Evolutionary conservation across 345 rosid species (phyloP), one percentile per base, ranked within the genome.

Genomic region (Laguncularia racemosa): DNA sequence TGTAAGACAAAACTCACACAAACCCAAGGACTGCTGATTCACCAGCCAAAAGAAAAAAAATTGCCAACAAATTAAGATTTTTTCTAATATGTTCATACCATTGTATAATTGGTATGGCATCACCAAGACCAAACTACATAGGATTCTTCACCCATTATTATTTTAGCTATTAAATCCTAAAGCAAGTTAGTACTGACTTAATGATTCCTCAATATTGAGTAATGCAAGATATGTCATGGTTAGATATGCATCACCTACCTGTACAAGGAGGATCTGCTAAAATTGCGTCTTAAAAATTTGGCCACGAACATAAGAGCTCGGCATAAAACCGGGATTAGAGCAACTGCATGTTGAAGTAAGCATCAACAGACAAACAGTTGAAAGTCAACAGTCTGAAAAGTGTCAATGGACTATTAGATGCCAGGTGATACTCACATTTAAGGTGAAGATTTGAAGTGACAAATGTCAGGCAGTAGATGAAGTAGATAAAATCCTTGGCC

Each of bases 381-480:
- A 64, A 63, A 48, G 43, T 3, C 11, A 45, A 40, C 10, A 59
- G 18, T 14, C 18, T 21, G 43, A 23, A 16, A 4, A n/a, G 64
- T 55, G 48, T 28, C 11, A 50, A 47, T 12, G 17, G 46, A 33
- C 13, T 47, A 38, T 48, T 46, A 46, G 44, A 51, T 50, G 45
- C 46, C 18, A 58, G 56, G 20, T 16, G 67, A 66, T 52, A 50
- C 95, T 85, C 72, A 95, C 99, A 80, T 71, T 80, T 90, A 61
- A 90, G 96, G 77, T 80, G 82, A 57, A 95, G 93, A 76, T 88
- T 74, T 11, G 97, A 90, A 62, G 95, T 87, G 73, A 85, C 86
- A 58, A 90, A 87, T 15, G 89, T 76, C 53, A 95, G 80, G 77
- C 97, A 84, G 76, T 85, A 90, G 75, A 95, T 84, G 76, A 88